phyloP scores from a whole-genome alignment of 495 filamentous ascomycete genomes.

The Neurospora sp. region DNA sequence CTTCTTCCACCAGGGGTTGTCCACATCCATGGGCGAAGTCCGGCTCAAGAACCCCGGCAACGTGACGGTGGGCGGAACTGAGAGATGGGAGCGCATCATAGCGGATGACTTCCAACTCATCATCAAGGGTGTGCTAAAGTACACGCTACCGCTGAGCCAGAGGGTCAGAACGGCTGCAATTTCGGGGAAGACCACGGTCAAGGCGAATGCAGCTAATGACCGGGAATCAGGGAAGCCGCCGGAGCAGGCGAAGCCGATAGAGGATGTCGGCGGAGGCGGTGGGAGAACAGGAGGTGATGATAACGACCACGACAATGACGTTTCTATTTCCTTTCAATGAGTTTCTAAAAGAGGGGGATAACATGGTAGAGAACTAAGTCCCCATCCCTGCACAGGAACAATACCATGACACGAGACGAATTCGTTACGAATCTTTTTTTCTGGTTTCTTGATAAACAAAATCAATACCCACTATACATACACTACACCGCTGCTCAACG shows the following conservation, averaged over 20 bases:
- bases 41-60: slow-evolving; percentile 78
- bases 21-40: slow-evolving; percentile 69
- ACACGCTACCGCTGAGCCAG: slow-evolving; percentile 74
- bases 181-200: slow-evolving; percentile 39
- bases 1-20: slow-evolving; percentile 57
- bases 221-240: slow-evolving; percentile 2
- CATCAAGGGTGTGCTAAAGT: slow-evolving; percentile 79
- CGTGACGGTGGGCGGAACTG: slow-evolving; percentile 73
- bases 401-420: not conserved
- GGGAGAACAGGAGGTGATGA: not conserved
- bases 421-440: not conserved
- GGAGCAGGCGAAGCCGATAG: not conserved
- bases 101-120: slow-evolving; percentile 88
- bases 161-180: slow-evolving; percentile 46
- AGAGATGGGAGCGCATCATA: slow-evolving; percentile 85
- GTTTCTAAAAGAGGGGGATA: not conserved
- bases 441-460: not conserved
- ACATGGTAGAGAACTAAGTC: not conserved
- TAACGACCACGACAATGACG: not conserved
- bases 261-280: not conserved
- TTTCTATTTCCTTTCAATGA: not conserved
- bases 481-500: not conserved
- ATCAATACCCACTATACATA: not conserved
- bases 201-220: slow-evolving; percentile 39
- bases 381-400: not conserved